These are phyloP conservation scores for Hortiboletus campestris DNA, from an alignment of 768 basidiomycete genomes.

Conservation along the genomic window DNA sequence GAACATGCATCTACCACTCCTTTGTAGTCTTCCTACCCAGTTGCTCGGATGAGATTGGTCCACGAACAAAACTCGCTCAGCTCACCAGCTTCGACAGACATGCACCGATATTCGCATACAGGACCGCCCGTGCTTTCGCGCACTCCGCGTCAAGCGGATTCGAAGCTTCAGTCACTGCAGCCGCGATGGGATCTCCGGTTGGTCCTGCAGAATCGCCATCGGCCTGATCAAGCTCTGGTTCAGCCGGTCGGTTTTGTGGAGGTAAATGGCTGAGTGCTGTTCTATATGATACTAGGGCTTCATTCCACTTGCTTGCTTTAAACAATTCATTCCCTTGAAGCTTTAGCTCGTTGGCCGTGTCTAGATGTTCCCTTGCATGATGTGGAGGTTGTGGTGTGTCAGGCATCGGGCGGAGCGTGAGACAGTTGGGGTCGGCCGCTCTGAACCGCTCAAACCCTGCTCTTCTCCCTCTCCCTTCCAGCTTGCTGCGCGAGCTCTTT, in stretches of 20 bases:
- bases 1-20: slow-evolving; percentile 80
- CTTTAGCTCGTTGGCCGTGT: slow-evolving; percentile 63
- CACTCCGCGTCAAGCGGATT: slow-evolving; percentile 44
- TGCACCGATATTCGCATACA: slow-evolving; percentile 88
- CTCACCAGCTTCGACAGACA: slow-evolving; percentile 78
- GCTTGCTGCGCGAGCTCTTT: slow-evolving; percentile 16
- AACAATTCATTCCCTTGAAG: slow-evolving; percentile 74
- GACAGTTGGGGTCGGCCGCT: background rate
- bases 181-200: slow-evolving; percentile 1
- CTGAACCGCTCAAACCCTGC: too few relatives aligned
- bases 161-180: slow-evolving; percentile 17
- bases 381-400: background rate
- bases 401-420: background rate
- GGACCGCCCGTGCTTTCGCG: slow-evolving; percentile 61
- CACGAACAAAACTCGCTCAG: background rate
- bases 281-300: slow-evolving; percentile 69
- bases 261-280: slow-evolving; percentile 69
- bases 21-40: slow-evolving; percentile 66
- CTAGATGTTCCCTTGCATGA: slow-evolving; percentile 41
- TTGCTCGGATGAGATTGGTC: background rate
- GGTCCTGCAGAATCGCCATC: slow-evolving; percentile 22
- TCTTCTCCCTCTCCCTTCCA: background rate
- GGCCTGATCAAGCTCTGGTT: slow-evolving; percentile 15
- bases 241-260: slow-evolving; percentile 32
- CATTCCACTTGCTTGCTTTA: slow-evolving; percentile 60